A percentile compares a stretch with the other conserved stretches of the same genome.
Conservation (phyloP, 1,139 yeast species). For the Zygosaccharomyces sapae region DNA sequence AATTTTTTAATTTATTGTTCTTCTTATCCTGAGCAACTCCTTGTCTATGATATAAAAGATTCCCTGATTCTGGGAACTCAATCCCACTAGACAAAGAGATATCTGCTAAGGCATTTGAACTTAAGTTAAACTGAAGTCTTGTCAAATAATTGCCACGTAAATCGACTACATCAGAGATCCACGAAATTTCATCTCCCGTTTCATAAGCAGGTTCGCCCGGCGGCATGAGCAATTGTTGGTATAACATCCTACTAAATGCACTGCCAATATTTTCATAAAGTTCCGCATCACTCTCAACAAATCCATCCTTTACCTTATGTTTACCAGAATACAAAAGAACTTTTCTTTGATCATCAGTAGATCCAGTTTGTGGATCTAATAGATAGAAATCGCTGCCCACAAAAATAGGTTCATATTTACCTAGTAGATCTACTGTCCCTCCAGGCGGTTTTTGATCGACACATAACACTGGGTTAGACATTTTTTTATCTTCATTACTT, state of each 20-base stretch:
- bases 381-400: conserved; percentile 28
- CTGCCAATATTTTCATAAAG: conserved; percentile 16
- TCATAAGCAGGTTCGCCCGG: conserved; percentile 18
- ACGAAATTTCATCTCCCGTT: conserved; percentile 21
- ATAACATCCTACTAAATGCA: conserved; percentile 22
- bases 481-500: conserved; percentile 25
- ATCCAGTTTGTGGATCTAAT: conserved; percentile 14
- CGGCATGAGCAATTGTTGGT: conserved; percentile 16
- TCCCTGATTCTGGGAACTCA: conserved; percentile 8
- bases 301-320: neutral
- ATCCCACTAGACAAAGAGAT: conserved; percentile 12
- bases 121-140: conserved; percentile 11
- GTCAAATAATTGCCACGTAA: conserved; percentile 17
- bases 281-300: neutral
- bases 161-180: conserved; percentile 28
- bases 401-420: conserved; percentile 24
- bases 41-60: conserved; percentile 8
- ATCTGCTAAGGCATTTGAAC: conserved; percentile 10
- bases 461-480: conserved; percentile 23
- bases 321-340: conserved; percentile 25
- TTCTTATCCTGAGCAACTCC: neutral
- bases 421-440: conserved; percentile 18
- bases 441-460: conserved; percentile 4
- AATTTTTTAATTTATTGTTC: neutral
- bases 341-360: conserved; percentile 9